phyloP scores from a whole-genome alignment of 169 alveolate genomes.

The Eimeria necatrix region DNA sequence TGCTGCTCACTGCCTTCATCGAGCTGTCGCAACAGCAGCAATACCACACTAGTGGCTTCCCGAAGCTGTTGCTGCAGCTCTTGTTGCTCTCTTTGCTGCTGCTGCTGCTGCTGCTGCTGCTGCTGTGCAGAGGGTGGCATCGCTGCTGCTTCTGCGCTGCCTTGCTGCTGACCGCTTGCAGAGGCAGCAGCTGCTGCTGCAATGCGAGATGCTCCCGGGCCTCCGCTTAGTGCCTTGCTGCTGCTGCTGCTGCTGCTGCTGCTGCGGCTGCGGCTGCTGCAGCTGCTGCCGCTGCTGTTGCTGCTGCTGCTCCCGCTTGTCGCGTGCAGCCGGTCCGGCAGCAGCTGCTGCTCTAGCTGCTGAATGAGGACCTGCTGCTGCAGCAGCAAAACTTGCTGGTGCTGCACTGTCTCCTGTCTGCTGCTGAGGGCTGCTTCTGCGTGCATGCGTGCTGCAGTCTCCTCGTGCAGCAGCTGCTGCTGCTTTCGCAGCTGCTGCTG shows the following conservation, averaged over 20 bases:
- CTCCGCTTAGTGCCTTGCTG: not conserved
- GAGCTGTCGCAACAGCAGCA: not conserved
- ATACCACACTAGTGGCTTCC: not conserved
- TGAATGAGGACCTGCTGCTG: slow-evolving; percentile 19
- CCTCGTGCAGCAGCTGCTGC: not conserved
- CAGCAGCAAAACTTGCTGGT: slow-evolving; percentile 15
- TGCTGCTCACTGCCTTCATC: slow-evolving; percentile 3
- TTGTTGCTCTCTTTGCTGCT: too few relatives aligned
- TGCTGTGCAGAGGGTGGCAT: too few relatives aligned
- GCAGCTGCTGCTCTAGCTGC: slow-evolving; percentile 36
- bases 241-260: slow-evolving; percentile 24
- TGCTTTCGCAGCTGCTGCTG: slow-evolving; percentile 1
- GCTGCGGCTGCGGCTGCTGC: not conserved
- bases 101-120: too few relatives aligned
- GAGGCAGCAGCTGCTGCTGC: too few relatives aligned
- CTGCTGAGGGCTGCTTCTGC: not conserved
- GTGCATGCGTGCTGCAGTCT: slow-evolving; percentile 2
- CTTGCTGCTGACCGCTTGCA: too few relatives aligned
- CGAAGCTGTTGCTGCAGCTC: slow-evolving; percentile 21
- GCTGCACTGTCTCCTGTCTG: slow-evolving; percentile 31
- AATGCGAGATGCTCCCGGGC: not conserved
- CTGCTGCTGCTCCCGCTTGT: slow-evolving; percentile 25
- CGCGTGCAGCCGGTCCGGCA: not conserved
- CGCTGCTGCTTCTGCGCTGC: too few relatives aligned
- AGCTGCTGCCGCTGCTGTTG: not conserved